Base-by-base conservation (phyloP, 257 asterid genomes). In the Fraxinus quadrangulata region DNA sequence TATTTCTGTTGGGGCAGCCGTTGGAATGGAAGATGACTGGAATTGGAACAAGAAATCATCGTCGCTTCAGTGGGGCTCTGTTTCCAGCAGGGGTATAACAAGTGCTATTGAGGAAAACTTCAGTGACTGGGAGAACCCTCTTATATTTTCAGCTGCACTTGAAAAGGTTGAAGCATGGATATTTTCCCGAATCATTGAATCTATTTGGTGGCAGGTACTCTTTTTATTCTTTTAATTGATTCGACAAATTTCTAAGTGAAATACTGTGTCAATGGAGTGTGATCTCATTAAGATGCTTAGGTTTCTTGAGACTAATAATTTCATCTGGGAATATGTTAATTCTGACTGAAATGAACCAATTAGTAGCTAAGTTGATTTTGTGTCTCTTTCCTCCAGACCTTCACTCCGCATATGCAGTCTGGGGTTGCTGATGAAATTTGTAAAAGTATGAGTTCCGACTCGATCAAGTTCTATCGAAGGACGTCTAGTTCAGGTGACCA, bases 161-260 rank as follows among this genome's bases (percentile, higher is more conserved):
- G 92, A 89, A 81, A 93, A 85, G 78, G 87, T 88, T 37, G 97
- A 93, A 49, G 77, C 87, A 65, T 93, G 97, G 97, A 91, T 93
- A 77, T 89, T 93, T 87, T 85, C 91, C 26, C 87, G 92, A 77
- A 88, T 90, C 70, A 82, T 93, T 24, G 97, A 93, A 88, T 93
- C 97, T 69, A 79, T 93, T 67, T 93, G 97, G 97, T 93, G 97
- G 97, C 97, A 93, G 97, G 96, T 92, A 74, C 28, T 71, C 68
- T 30, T 42, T 56, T 73, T 34, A 40, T 63, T 63, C 61, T 54
- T 54, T 75, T 21, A 42, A 54, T 45, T 68, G 51, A 63, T 77
- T 69, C 42, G 39, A 23, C 67, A 28, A 75, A 5, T 68, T 59
- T 67, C 63, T 16, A 0, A 59, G 63, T 78, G 26, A 67, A 54